These are phyloP conservation scores for Fusarium praegraminearum DNA, from an alignment of 2,329 filamentous ascomycete species.

Conservation along the genomic window DNA sequence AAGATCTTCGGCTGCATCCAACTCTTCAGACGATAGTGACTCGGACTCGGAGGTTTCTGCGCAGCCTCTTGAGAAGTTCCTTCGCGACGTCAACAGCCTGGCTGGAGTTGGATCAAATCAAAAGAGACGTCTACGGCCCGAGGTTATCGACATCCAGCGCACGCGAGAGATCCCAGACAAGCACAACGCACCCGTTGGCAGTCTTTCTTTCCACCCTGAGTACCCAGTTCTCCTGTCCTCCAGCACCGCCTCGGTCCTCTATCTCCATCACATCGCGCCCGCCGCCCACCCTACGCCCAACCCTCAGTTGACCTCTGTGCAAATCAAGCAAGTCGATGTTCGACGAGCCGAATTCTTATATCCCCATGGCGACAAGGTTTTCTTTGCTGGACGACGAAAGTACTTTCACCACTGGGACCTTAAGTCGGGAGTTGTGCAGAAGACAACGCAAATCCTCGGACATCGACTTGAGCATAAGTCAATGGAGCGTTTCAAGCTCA, in stretches of 20 bases:
- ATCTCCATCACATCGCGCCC: conserved; percentile 88
- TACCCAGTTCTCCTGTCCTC: conserved; percentile 91
- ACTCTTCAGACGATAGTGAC: conserved; percentile 64
- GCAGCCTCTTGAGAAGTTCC: conserved; percentile 81
- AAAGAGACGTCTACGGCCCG: conserved; percentile 81
- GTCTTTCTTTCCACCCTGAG: conserved; percentile 88
- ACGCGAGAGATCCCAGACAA: conserved; percentile 85
- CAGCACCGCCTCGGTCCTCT: conserved; percentile 85
- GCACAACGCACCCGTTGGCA: conserved; percentile 83
- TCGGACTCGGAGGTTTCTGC: conserved; percentile 73
- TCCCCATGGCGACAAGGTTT: conserved; percentile 79
- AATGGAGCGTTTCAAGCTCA: conserved; percentile 92
- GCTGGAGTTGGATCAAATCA: conserved; percentile 66
- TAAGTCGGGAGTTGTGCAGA: conserved; percentile 82
- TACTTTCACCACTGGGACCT: conserved; percentile 98
- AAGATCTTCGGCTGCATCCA: conserved; percentile 65
- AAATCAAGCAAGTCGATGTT: conserved; percentile 86
- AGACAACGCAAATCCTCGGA: conserved; percentile 80
- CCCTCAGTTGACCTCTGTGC: conserved; percentile 89
- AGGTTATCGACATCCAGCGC: conserved; percentile 90
- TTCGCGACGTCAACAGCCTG: conserved; percentile 79
- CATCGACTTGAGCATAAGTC: conserved; percentile 84
- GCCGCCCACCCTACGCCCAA: conserved; percentile 82
- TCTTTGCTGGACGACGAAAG: conserved; percentile 86
- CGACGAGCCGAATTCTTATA: conserved; percentile 84